A percentile compares a stretch with the other conserved stretches of the same genome.
Conservation (phyloP, 78 protist genomes). For the Planoprotostelium fungivorum region DNA sequence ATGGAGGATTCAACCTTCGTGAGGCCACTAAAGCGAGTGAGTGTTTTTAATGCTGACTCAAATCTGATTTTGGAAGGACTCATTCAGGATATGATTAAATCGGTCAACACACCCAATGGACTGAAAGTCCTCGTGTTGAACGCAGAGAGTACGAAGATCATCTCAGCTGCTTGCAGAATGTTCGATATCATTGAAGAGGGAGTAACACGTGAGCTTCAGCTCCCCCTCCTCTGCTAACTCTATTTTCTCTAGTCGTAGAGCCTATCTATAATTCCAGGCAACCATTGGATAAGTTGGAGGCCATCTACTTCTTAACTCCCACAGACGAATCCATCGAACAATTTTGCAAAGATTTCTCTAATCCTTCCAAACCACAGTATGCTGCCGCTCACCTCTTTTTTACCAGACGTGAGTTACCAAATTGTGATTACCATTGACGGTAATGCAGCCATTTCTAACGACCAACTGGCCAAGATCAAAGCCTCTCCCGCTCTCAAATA, state of each 20-base stretch:
- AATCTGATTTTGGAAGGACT: neutral
- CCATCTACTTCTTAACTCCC: slow-evolving; percentile 71
- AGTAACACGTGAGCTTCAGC: slow-evolving; percentile 45
- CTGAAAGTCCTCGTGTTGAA: slow-evolving; percentile 60
- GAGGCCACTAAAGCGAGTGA: neutral
- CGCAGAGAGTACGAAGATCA: slow-evolving; percentile 36
- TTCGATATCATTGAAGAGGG: slow-evolving; percentile 74
- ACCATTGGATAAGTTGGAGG: slow-evolving; percentile 48
- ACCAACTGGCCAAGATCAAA: slow-evolving; percentile 1
- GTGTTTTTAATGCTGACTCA: neutral
- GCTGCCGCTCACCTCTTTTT: slow-evolving; percentile 45
- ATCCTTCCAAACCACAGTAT: slow-evolving; percentile 38
- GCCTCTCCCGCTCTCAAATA: neutral
- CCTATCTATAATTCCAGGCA: slow-evolving; percentile 50
- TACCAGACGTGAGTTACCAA: slow-evolving; percentile 29
- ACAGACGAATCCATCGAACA: slow-evolving; percentile 36
- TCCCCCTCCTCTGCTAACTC: neutral
- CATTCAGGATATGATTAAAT: neutral
- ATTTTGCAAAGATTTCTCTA: slow-evolving; percentile 53
- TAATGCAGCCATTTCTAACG: neutral
- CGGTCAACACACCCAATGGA: neutral
- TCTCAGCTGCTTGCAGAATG: slow-evolving; percentile 67
- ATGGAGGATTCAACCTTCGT: neutral
- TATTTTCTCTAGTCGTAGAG: slow-evolving; percentile 56
- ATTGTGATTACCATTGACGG: neutral